Base-by-base conservation (phyloP, 306 rosid genomes). In the Cyamopsis tetragonoloba region DNA sequence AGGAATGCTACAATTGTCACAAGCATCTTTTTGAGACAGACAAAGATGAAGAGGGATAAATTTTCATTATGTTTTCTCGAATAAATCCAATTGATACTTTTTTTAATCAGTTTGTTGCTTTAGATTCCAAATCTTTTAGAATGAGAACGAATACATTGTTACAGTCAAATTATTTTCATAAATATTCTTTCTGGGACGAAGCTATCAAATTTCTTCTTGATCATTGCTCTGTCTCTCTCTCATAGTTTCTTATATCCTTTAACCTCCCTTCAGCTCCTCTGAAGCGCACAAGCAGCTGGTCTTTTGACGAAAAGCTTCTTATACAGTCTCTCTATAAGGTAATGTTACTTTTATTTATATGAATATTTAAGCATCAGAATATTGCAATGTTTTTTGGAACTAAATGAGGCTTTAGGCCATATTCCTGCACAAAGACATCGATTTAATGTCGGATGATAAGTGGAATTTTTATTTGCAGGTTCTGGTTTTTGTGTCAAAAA, bases 291-390 rank as follows among this genome's bases (percentile, higher is more conserved):
- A 79, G 78, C 79, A 90, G 97, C 80, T 95, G 96, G 99, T 82
- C 95, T 35, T 90, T 95, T 42, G 96, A 95, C 6, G 99, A 95
- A 79, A 90, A 74, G 71, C 88, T 95, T 71, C 86, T 95, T 44
- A 79, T 90, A 63, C 99, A 86, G 50, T 71, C 95, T 59, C 89
- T 95, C 32, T 88, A 88, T 78, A 90, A 84, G 90, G 99, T 90
- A 83, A 63, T 46, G 28, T 44, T 60, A n/a, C 11, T 27, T 23
- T 46, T 14, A 34, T 42, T 35, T 14, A 35, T 46, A 18, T 55
- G 27, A 48, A 5, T 31, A 38, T 58, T 59, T 48, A 48, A 61
- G 28, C 26, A 4, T 23, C 30, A 5, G 24, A n/a, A 13, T 4
- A 23, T 66, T 49, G 31, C 20, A 12, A 12, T 59, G 34, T 10